Conservation (phyloP, 2,329 filamentous ascomycete species). For the Blastomyces parvus region DNA sequence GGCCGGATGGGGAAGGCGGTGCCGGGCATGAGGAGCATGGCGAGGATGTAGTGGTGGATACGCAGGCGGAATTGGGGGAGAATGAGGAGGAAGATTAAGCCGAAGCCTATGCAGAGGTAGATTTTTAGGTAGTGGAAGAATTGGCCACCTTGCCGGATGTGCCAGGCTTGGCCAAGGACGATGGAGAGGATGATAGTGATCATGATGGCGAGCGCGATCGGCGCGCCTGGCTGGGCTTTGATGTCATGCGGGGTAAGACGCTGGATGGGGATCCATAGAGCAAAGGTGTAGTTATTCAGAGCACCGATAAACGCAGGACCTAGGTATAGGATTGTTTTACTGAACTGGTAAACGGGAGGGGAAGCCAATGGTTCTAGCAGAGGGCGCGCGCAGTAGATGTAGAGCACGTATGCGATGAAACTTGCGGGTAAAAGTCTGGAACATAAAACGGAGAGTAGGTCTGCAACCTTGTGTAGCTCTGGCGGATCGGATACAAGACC, state of each 20-base stretch:
- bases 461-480: constrained; percentile 54
- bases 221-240: constrained; percentile 77
- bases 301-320: constrained; percentile 85
- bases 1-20: constrained; percentile 82
- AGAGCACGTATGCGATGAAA: constrained; percentile 81
- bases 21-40: constrained; percentile 74
- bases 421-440: constrained; percentile 78
- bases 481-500: constrained; percentile 85
- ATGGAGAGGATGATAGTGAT: constrained; percentile 60
- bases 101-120: constrained; percentile 58
- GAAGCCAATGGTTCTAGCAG: constrained; percentile 64
- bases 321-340: constrained; percentile 84
- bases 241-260: constrained; percentile 87
- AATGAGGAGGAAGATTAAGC: constrained; percentile 60
- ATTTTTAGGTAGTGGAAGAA: constrained; percentile 68
- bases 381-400: constrained; percentile 67
- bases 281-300: constrained; percentile 90
- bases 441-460: constrained; percentile 65
- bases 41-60: constrained; percentile 92
- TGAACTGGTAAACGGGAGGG: constrained; percentile 52
- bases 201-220: constrained; percentile 69
- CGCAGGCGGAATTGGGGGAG: constrained; percentile 71
- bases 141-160: constrained; percentile 74
- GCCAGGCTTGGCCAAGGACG: constrained; percentile 67
- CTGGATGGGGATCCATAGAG: constrained; percentile 76